These are phyloP conservation scores for Areca catechu DNA, from an alignment of 176 grass and related monocot genomes.

Conservation along the genomic window DNA sequence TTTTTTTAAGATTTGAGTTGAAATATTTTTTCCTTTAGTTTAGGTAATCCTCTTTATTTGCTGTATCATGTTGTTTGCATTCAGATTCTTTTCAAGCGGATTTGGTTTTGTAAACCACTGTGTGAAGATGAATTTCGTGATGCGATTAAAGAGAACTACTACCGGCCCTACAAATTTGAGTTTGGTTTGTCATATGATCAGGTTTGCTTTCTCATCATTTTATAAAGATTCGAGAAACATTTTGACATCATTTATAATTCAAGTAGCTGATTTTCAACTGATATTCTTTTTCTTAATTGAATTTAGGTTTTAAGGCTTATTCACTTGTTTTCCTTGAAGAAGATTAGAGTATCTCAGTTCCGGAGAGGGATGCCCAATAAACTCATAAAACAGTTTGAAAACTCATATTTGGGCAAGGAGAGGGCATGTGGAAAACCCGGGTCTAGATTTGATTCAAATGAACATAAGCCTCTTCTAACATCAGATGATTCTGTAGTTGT, in stretches of 20 bases:
- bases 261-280: conserved; percentile 15
- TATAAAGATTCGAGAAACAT: not conserved
- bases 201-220: conserved; percentile 20
- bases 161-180: conserved; percentile 17
- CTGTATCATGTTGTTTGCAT: conserved; percentile 2
- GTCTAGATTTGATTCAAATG: conserved; percentile 29
- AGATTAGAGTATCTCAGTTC: conserved; percentile 20
- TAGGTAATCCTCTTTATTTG: too few species aligned
- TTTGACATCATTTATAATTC: conserved; percentile 9
- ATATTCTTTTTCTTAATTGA: conserved; percentile 12
- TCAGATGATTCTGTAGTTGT: not conserved
- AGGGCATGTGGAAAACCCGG: conserved; percentile 21
- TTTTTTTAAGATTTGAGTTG: too few species aligned
- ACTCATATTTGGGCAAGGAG: conserved; percentile 28
- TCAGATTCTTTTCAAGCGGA: conserved; percentile 49
- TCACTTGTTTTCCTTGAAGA: conserved; percentile 44
- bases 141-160: conserved; percentile 21
- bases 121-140: conserved; percentile 33
- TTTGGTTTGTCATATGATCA: conserved; percentile 36
- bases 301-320: conserved; percentile 46
- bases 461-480: conserved; percentile 12
- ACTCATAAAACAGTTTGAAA: conserved; percentile 16
- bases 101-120: conserved; percentile 51
- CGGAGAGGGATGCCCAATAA: conserved; percentile 20
- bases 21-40: not conserved